phyloP scores from a whole-genome alignment of 306 rosid species.

The apple (Malus domestica) region DNA sequence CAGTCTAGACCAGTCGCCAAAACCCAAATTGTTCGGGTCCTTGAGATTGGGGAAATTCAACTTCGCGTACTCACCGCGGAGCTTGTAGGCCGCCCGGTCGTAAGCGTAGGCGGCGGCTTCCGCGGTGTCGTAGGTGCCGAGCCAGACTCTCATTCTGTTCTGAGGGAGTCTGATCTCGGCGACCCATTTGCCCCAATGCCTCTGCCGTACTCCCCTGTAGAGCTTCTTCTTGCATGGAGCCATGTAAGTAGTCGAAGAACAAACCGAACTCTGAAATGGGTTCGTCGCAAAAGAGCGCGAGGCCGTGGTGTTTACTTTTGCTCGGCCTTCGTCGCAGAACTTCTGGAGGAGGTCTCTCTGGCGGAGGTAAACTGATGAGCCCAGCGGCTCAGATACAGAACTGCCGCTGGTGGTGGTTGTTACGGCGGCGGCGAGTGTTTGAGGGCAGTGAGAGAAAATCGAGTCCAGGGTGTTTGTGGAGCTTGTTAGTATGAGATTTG shows the following conservation, averaged over 20 bases:
- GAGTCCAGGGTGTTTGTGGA: constrained; percentile 77
- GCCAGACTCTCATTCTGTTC: constrained; percentile 95
- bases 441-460: constrained; percentile 53
- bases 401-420: neutral
- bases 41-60: constrained; percentile 76
- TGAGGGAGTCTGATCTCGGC: constrained; percentile 96
- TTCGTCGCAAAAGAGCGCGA: constrained; percentile 1
- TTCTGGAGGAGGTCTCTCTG: constrained; percentile 73
- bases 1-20: constrained; percentile 45
- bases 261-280: constrained; percentile 10
- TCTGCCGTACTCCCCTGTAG: constrained; percentile 98
- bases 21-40: constrained; percentile 58
- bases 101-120: constrained; percentile 97
- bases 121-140: constrained; percentile 85
- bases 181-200: constrained; percentile 99
- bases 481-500: constrained; percentile 55
- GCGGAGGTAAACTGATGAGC: constrained; percentile 74
- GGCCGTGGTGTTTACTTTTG: constrained; percentile 5
- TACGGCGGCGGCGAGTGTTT: neutral
- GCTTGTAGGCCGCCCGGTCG: constrained; percentile 94
- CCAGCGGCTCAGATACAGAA: constrained; percentile 33
- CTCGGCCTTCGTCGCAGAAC: constrained; percentile 44
- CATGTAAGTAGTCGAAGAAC: neutral
- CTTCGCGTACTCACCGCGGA: constrained; percentile 89
- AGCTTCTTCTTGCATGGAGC: constrained; percentile 53